Conservation (phyloP, 176 grass and related monocot genomes). For the Areca catechu region DNA sequence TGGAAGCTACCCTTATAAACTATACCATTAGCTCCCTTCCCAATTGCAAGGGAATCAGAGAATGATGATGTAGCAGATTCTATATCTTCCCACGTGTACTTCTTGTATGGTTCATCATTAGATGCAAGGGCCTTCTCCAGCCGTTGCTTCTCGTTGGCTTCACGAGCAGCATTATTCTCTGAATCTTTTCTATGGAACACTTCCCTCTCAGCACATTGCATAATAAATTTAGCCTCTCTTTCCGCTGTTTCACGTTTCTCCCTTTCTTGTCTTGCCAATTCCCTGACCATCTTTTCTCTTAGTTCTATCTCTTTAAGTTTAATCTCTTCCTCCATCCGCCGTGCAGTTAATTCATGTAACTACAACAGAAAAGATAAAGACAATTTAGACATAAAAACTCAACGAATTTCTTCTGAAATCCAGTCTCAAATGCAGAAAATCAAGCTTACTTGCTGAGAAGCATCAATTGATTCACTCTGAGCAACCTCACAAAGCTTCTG, state of each 20-base stretch:
- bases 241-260: slow-evolving; percentile 25
- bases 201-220: slow-evolving; percentile 18
- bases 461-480: slow-evolving; percentile 23
- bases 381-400: not conserved
- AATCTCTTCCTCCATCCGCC: slow-evolving; percentile 43
- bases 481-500: slow-evolving; percentile 22
- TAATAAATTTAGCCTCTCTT: slow-evolving; percentile 22
- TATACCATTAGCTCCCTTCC: slow-evolving; percentile 54
- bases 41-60: slow-evolving; percentile 45
- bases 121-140: not conserved
- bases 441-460: slow-evolving; percentile 33
- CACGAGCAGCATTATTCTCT: slow-evolving; percentile 20
- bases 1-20: slow-evolving; percentile 83
- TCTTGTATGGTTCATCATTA: slow-evolving; percentile 20
- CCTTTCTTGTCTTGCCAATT: slow-evolving; percentile 31
- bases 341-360: slow-evolving; percentile 24
- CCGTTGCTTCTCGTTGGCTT: slow-evolving; percentile 27
- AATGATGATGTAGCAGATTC: slow-evolving; percentile 66
- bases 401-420: slow-evolving; percentile 1
- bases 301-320: slow-evolving; percentile 31
- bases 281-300: slow-evolving; percentile 16
- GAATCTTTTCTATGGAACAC: slow-evolving; percentile 13
- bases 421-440: not conserved
- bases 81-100: slow-evolving; percentile 80
- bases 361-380: slow-evolving; percentile 18